These are phyloP conservation scores for Thraustotheca clavata DNA, from an alignment of 352 stramenopile genomes.

Conservation along the genomic window DNA sequence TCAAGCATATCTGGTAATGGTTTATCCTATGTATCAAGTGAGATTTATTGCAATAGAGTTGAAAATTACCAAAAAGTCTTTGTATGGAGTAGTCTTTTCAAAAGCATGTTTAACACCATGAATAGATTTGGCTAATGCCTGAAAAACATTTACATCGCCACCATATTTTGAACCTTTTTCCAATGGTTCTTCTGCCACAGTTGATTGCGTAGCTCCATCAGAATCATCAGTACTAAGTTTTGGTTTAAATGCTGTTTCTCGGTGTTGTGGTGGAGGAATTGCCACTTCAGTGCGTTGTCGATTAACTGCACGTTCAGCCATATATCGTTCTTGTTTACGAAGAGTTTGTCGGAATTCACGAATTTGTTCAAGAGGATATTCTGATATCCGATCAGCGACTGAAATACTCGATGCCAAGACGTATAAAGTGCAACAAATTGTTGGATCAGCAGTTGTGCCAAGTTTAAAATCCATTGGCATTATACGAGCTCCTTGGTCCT, in stretches of 20 bases:
- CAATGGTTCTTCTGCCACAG: not conserved
- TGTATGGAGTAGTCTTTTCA: constrained; percentile 12
- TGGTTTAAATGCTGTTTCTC: not conserved
- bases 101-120: constrained; percentile 18
- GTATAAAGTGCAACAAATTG: constrained; percentile 78
- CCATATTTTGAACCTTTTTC: not conserved
- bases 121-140: constrained; percentile 1
- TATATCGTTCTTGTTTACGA: constrained; percentile 30
- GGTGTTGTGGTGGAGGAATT: not conserved
- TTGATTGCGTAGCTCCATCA: not conserved
- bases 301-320: constrained; percentile 4
- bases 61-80: constrained; percentile 9
- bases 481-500: constrained; percentile 49
- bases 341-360: constrained; percentile 65
- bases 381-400: constrained; percentile 45
- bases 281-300: not conserved
- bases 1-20: not conserved
- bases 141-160: not conserved
- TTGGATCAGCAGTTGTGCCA: constrained; percentile 58
- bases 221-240: not conserved
- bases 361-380: constrained; percentile 67
- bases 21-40: constrained; percentile 7
- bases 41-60: not conserved
- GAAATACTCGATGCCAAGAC: constrained; percentile 49
- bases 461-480: constrained; percentile 80